Evolutionary conservation across 2,329 filamentous ascomycete species (phyloP), one percentile per base, ranked within the genome.

Genomic region (Phaeophleospora eucalypticola): DNA sequence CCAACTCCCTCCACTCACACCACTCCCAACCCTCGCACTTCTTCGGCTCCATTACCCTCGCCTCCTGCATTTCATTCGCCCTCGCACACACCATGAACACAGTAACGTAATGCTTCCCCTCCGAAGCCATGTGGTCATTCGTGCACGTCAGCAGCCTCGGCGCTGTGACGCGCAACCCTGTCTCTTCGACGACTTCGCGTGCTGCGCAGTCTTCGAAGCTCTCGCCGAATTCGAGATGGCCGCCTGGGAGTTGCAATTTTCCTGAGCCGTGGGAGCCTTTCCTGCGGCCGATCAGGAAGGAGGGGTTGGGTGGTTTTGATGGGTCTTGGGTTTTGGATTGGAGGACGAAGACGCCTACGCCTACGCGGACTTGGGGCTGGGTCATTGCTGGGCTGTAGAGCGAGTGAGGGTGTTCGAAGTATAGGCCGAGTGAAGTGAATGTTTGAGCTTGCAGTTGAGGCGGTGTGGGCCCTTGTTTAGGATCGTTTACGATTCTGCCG

Each of bases 41-140:
- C 2, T 78, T 64, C 0, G 74, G 72, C 51, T 79, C 75, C 53
- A 69, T 52, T 4, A 68, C 51, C 66, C 58, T 14, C 17, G 84
- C 77, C 53, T 78, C 64, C 19, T 73, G 72, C 0, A 59, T 53
- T 14, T 73, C 68, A 19, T 80, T 73, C 0, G 68, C 60, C 55
- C 79, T 68, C 36, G 65, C 67, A 35, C 78, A 81, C 0, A 71
- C 68, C 51, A 88, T 78, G 55, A 87, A 89, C 2, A 89, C 64
- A 0, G 87, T 90, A 41, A 89, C 73, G 59, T 90, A 91, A 61
- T 91, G 86, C 65, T 83, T 87, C 0, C 66, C 67, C n/a, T 77
- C 74, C 0, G 61, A 59, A 1, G 66, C 59, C 61, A 89, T 86
- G 1, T 86, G 61, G 57, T 83, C 81, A 60, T 89, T 88, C 4